Evolutionary conservation across 2,329 filamentous ascomycete species (phyloP), one percentile per base, ranked within the genome.

Genomic region (Phialophora tarda): DNA sequence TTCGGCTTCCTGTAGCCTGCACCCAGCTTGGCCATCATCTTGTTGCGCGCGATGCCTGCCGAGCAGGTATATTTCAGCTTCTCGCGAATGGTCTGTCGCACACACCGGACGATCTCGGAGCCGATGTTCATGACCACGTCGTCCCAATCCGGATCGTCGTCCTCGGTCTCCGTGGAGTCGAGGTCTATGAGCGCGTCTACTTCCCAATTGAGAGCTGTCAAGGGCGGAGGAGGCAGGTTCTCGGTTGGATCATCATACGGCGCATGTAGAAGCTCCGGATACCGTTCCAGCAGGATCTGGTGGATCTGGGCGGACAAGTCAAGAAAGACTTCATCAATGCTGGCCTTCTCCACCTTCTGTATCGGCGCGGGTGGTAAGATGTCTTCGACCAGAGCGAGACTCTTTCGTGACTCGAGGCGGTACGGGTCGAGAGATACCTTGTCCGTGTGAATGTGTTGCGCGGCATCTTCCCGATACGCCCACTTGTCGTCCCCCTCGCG

Each of bases 391-490:
- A 88, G 79, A 11, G 88, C 86, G 73, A 98, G 77, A 65, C 98
- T 97, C 79, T 85, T 90, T 68, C 93, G 86, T 21, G 91, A 96
- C 78, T 97, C 87, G 32, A 91, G 83, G 41, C 95, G 86, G 78
- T 98, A 99, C 10, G 93, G 92, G 77, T 99, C 95, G 47, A 99
- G 82, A 6, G 91, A 96, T 44, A 98, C 95, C 79, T 99, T 99
- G 77, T 97, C 91, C 34, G 89, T 93, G 47, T 86, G 88, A 72
- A 97, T 95, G 73, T 92, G 88, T 74, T 86, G 86, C 62, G 87
- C 88, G 10, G 92, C 90, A 76, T 96, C 91, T 32, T 92, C 86
- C 63, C 91, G 89, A 76, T 99, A 99, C 11, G 89, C 91, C 95
- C 95, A 99, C 74, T 87, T 91, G 71, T 91, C 90, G 69, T 97